phyloP scores from a whole-genome alignment of 1,139 yeast genomes.

The Hemisphaericaspora lyxosophila region DNA sequence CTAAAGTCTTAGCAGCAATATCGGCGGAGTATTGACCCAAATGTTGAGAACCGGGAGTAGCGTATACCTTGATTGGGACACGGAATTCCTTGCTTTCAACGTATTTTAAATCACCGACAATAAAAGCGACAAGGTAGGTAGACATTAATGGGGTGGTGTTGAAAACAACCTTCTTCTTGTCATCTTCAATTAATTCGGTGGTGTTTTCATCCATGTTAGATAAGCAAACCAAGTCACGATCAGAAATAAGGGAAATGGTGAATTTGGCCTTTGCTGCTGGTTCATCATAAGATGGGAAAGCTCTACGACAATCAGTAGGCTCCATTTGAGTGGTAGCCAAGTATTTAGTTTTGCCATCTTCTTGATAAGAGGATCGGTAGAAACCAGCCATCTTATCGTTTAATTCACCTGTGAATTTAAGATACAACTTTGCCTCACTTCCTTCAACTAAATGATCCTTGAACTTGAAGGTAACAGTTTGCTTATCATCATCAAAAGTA shows the following conservation, averaged over 20 bases:
- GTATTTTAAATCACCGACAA: constrained; percentile 73
- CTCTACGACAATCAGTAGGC: constrained; percentile 86
- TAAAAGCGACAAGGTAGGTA: constrained; percentile 76
- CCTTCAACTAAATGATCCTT: constrained; percentile 48
- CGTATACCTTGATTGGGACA: constrained; percentile 58
- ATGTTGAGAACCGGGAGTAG: constrained; percentile 52
- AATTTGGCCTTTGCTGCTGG: constrained; percentile 82
- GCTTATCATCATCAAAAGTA: constrained; percentile 52
- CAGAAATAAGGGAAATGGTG: constrained; percentile 62
- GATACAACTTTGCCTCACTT: constrained; percentile 41
- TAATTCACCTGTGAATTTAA: constrained; percentile 67
- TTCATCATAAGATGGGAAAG: constrained; percentile 90
- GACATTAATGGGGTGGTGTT: constrained; percentile 71
- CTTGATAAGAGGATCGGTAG: constrained; percentile 69
- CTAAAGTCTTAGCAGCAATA: constrained; percentile 52
- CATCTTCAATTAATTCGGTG: constrained; percentile 43
- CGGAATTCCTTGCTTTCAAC: constrained; percentile 65
- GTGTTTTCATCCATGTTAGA: constrained; percentile 75
- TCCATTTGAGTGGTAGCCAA: constrained; percentile 88
- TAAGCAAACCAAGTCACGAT: constrained; percentile 60
- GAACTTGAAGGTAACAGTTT: constrained; percentile 65
- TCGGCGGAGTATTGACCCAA: constrained; percentile 52
- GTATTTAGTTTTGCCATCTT: constrained; percentile 59
- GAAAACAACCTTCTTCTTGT: constrained; percentile 51
- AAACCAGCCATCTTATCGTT: constrained; percentile 87